These are phyloP conservation scores for Neoascochyta sp. DNA, from an alignment of 2,329 filamentous ascomycete species.

Conservation along the genomic window DNA sequence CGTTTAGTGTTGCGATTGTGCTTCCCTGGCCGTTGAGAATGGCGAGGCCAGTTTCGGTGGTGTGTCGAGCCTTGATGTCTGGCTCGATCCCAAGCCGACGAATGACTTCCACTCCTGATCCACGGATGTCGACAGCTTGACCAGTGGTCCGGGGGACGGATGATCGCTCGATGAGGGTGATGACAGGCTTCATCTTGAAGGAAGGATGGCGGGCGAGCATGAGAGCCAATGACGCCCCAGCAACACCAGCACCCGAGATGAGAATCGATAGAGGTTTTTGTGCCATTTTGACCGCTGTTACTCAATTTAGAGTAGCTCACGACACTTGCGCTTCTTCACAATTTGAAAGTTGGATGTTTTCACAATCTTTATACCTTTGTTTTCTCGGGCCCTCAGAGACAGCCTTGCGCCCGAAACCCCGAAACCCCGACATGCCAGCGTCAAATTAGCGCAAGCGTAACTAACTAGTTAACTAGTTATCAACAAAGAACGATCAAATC, in stretches of 20 bases:
- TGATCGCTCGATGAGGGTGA: conserved; percentile 47
- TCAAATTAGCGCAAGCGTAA: too few species aligned
- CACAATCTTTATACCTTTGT: too few species aligned
- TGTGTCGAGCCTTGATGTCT: conserved; percentile 34
- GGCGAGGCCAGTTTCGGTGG: conserved; percentile 41
- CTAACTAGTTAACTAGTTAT: too few species aligned
- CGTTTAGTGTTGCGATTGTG: conserved; percentile 15
- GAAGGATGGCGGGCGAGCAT: conserved; percentile 26
- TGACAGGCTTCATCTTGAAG: conserved; percentile 26
- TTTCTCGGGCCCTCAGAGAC: too few species aligned
- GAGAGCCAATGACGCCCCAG: conserved; percentile 38
- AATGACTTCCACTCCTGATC: conserved; percentile 42
- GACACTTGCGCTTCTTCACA: too few species aligned
- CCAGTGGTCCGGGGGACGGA: conserved; percentile 40
- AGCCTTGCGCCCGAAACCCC: too few species aligned
- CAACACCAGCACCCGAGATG: conserved; percentile 41
- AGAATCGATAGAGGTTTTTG: conserved; percentile 21
- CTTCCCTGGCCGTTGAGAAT: conserved; percentile 30
- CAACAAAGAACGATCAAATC: too few species aligned
- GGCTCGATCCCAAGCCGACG: conserved; percentile 40
- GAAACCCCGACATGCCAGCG: too few species aligned
- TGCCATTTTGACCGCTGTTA: background rate
- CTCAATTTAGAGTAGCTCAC: background rate
- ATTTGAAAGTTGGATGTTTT: too few species aligned
- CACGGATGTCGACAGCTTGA: conserved; percentile 47